A percentile compares a stretch with the other conserved stretches of the same genome.
These are phyloP conservation scores for Trichoderma sp. DNA, from an alignment of 2,329 filamentous ascomycete genomes.

Conservation along the genomic window DNA sequence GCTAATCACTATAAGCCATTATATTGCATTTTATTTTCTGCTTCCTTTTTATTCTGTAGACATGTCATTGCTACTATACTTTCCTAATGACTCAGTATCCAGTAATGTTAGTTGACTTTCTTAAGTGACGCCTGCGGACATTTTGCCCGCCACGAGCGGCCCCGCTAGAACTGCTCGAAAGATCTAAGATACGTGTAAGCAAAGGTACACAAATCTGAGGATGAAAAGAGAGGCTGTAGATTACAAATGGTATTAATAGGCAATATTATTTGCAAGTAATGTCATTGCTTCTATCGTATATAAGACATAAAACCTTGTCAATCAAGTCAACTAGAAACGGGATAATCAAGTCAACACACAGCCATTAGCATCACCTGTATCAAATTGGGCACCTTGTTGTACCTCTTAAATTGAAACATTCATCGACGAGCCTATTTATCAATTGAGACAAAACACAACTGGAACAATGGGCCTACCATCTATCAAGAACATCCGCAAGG, in stretches of 20 bases:
- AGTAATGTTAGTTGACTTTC: neutral
- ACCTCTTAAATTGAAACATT: neutral
- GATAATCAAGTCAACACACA: neutral
- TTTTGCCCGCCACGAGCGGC: neutral
- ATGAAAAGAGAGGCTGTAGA: neutral
- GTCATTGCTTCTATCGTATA: neutral
- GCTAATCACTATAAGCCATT: neutral
- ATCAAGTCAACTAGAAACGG: too few relatives aligned
- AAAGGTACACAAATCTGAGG: neutral
- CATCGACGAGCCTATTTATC: rapidly evolving
- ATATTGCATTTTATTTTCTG: neutral
- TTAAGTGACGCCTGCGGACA: neutral
- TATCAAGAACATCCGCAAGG: neutral
- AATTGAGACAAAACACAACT: neutral
- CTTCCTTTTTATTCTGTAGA: rapidly evolving
- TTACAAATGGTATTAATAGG: neutral
- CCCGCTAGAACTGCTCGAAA: neutral
- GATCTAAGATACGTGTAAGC: neutral
- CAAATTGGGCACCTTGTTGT: neutral
- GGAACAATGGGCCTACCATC: neutral
- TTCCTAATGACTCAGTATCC: neutral
- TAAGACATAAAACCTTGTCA: neutral
- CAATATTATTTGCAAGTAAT: neutral
- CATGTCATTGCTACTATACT: neutral
- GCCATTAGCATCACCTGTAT: neutral